Conservation (phyloP, 192 early-diverging fungal genomes). For the Backusella westeae region DNA sequence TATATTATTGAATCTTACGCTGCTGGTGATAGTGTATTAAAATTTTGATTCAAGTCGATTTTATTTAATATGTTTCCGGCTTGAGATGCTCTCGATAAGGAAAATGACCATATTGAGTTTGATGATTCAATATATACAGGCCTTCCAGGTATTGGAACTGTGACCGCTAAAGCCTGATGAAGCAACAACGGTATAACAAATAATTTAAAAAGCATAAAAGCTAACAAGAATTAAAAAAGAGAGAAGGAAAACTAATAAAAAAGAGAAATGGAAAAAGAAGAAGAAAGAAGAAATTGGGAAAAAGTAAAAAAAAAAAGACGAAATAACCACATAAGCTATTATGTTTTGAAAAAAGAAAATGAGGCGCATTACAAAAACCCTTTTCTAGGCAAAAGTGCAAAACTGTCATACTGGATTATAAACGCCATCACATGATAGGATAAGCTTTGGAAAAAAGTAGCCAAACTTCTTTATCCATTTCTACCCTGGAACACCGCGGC, state of each 20-base stretch:
- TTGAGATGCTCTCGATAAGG: slow-evolving; percentile 9
- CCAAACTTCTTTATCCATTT: not conserved
- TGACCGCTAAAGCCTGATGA: not conserved
- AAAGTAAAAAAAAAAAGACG: not conserved
- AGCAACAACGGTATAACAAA: not conserved
- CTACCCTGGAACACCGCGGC: not conserved
- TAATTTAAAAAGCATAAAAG: not conserved
- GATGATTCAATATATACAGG: slow-evolving; percentile 6
- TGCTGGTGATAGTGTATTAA: slow-evolving; percentile 7
- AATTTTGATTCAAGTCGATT: not conserved
- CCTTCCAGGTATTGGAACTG: slow-evolving; percentile 5
- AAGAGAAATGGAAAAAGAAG: not conserved
- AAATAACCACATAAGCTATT: not conserved
- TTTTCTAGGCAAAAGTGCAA: not conserved
- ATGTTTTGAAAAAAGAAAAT: not conserved
- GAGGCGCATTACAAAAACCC: slow-evolving; percentile 5
- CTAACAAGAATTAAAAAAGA: not conserved
- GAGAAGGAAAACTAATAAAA: not conserved
- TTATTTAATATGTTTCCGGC: slow-evolving; percentile 10
- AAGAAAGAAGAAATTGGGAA: not conserved
- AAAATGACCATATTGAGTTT: slow-evolving; percentile 16
- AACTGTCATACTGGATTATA: not conserved
- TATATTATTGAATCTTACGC: not conserved
- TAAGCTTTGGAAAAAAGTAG: not conserved
- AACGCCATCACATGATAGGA: not conserved